phyloP scores from a whole-genome alignment of 2,329 filamentous ascomycete species.

The Rutstroemia sydowiana region DNA sequence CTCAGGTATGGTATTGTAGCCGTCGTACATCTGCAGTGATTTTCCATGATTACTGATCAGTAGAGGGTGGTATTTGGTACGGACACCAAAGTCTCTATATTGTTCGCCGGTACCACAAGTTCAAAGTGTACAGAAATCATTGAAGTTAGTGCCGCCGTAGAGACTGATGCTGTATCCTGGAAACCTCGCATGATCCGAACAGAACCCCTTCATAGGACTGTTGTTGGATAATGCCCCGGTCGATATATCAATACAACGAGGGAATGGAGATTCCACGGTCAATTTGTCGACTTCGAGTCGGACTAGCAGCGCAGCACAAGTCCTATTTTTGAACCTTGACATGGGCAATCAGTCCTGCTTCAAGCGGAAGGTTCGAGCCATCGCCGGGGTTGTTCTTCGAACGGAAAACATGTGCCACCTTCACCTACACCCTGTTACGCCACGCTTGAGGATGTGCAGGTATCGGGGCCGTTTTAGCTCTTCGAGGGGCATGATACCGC shows the following conservation, averaged over 20 bases:
- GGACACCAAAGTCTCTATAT: background rate
- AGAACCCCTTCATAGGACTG: background rate
- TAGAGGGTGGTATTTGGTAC: background rate
- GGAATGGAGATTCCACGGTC: too few species aligned
- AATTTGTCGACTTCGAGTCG: too few species aligned
- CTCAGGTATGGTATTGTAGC: background rate
- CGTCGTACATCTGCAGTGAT: background rate
- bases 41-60: background rate
- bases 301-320: too few species aligned
- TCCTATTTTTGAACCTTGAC: too few species aligned
- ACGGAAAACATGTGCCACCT: background rate
- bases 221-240: background rate
- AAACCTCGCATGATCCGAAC: background rate
- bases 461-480: conserved; percentile 1
- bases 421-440: conserved; percentile 5
- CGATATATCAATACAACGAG: too few species aligned
- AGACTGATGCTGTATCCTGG: background rate
- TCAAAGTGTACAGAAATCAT: background rate
- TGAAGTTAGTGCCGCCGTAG: background rate
- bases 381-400: background rate
- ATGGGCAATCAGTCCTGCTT: too few species aligned
- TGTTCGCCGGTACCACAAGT: background rate
- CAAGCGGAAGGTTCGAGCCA: too few species aligned
- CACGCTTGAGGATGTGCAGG: background rate
- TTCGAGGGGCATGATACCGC: background rate